A percentile compares a stretch with the other conserved stretches of the same genome.
phyloP scores from a whole-genome alignment of 1,139 yeast species.

The Candida sp. region DNA sequence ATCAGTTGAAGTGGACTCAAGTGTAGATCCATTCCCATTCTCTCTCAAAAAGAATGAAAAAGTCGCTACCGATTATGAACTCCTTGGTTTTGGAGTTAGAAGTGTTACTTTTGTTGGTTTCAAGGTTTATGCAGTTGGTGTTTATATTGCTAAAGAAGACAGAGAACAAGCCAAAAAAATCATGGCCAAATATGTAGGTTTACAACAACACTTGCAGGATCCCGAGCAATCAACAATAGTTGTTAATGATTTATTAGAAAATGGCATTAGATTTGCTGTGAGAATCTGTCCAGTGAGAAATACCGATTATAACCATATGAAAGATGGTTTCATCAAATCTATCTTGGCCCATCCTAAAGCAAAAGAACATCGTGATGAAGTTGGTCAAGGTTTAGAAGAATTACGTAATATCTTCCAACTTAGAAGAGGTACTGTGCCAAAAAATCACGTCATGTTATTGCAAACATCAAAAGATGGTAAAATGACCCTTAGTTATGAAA shows the following conservation, averaged over 20 bases:
- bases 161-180: slow-evolving; percentile 41
- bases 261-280: slow-evolving; percentile 62
- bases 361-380: slow-evolving; percentile 28
- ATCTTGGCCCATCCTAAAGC: slow-evolving; percentile 54
- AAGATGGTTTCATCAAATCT: slow-evolving; percentile 86
- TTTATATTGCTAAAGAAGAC: slow-evolving; percentile 68
- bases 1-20: slow-evolving; percentile 43
- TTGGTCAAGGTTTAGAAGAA: slow-evolving; percentile 54
- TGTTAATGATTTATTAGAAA: slow-evolving; percentile 52
- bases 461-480: slow-evolving; percentile 44
- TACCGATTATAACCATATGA: slow-evolving; percentile 84
- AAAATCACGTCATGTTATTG: slow-evolving; percentile 55
- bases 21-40: slow-evolving; percentile 52
- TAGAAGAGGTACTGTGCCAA: slow-evolving; percentile 60
- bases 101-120: slow-evolving; percentile 79
- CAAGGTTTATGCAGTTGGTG: slow-evolving; percentile 84
- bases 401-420: slow-evolving; percentile 47
- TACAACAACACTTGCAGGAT: slow-evolving; percentile 19
- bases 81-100: slow-evolving; percentile 80
- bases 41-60: slow-evolving; percentile 17
- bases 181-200: slow-evolving; percentile 16
- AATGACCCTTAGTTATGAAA: slow-evolving; percentile 41
- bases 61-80: slow-evolving; percentile 29
- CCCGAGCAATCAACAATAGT: slow-evolving; percentile 42
- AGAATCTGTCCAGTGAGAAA: slow-evolving; percentile 84